phyloP scores from a whole-genome alignment of 768 basidiomycete species.

The Macrolepiota fuliginosa region DNA sequence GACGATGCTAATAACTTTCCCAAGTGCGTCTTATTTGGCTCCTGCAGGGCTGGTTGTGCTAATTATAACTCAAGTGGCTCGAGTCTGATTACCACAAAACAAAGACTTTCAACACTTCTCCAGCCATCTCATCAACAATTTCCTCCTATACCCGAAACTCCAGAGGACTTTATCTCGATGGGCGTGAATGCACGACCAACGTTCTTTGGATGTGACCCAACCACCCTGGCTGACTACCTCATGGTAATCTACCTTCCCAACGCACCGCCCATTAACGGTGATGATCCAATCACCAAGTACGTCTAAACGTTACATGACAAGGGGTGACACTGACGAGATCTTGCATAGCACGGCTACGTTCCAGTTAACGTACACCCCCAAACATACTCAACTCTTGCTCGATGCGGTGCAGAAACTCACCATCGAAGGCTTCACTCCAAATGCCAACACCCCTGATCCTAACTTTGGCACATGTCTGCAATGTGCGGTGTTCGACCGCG shows the following conservation, averaged over 20 bases:
- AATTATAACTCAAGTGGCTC: conserved; percentile 42
- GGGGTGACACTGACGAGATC: conserved; percentile 6
- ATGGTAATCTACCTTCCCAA: conserved; percentile 76
- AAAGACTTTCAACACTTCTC: conserved; percentile 42
- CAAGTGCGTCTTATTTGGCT: conserved; percentile 44
- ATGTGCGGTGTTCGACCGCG: conserved; percentile 59
- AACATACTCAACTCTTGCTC: conserved; percentile 55
- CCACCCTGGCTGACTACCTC: conserved; percentile 54
- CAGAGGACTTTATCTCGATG: conserved; percentile 49
- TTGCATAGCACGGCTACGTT: conserved; percentile 51
- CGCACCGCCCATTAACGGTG: conserved; percentile 64
- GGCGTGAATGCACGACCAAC: conserved; percentile 69
- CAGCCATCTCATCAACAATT: conserved; percentile 55
- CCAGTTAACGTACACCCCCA: conserved; percentile 54
- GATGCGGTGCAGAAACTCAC: conserved; percentile 57
- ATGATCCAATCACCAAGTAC: conserved; percentile 65
- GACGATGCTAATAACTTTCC: conserved; percentile 60
- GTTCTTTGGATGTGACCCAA: conserved; percentile 77
- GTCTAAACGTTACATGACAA: conserved; percentile 3
- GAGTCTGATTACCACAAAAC: conserved; percentile 40
- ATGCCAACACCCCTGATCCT: conserved; percentile 58
- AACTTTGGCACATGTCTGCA: conserved; percentile 65
- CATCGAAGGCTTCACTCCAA: conserved; percentile 58
- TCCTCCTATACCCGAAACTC: conserved; percentile 57
- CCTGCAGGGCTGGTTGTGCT: neutral